These are phyloP conservation scores for Cytospora chrysosperma DNA, from an alignment of 2,329 filamentous ascomycete genomes.

Conservation along the genomic window DNA sequence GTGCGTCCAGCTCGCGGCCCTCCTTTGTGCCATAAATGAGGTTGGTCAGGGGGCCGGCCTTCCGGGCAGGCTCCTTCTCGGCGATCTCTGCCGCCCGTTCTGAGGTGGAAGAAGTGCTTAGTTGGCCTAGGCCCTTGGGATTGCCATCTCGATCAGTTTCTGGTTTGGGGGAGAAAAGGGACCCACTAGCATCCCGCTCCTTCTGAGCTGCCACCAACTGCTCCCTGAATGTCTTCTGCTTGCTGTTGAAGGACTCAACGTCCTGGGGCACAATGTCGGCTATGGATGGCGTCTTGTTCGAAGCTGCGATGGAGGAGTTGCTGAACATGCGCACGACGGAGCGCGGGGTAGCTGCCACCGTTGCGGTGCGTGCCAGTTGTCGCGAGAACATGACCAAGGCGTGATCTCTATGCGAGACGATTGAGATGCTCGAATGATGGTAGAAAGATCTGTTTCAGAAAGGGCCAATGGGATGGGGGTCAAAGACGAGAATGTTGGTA, in stretches of 20 bases:
- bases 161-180: slow-evolving; percentile 41
- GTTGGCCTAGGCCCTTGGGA: slow-evolving; percentile 58
- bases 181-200: slow-evolving; percentile 83
- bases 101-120: slow-evolving; percentile 44
- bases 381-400: slow-evolving; percentile 45
- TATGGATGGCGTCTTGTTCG: slow-evolving; percentile 67
- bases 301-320: slow-evolving; percentile 45
- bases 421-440: not conserved
- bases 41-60: slow-evolving; percentile 72
- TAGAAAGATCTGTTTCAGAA: slow-evolving; percentile 10
- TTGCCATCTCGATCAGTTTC: slow-evolving; percentile 42
- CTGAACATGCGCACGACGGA: slow-evolving; percentile 54
- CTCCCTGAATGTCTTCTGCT: slow-evolving; percentile 85
- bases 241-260: slow-evolving; percentile 73
- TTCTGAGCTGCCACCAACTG: slow-evolving; percentile 73
- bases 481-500: slow-evolving; percentile 3
- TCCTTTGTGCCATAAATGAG: slow-evolving; percentile 98
- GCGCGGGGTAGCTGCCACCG: slow-evolving; percentile 41
- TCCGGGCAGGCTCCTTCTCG: slow-evolving; percentile 59
- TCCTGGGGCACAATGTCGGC: slow-evolving; percentile 77
- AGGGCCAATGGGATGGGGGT: not conserved
- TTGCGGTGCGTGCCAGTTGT: slow-evolving; percentile 49
- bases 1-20: slow-evolving; percentile 87
- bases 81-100: slow-evolving; percentile 59
- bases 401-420: not conserved